Conservation (phyloP, 768 basidiomycete genomes). For the Lactarius evosmus region DNA sequence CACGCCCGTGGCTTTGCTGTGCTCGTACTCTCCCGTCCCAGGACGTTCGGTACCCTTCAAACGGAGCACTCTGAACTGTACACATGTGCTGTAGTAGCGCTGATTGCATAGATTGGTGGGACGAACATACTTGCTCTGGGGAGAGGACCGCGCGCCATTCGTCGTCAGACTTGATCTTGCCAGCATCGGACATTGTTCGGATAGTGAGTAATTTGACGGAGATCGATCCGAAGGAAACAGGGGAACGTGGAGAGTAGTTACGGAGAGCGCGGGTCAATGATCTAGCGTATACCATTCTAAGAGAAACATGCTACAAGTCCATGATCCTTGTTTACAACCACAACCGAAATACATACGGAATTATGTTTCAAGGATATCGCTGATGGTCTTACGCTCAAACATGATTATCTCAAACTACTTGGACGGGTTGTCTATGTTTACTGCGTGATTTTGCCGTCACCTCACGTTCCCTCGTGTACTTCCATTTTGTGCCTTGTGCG, state of each 20-base stretch:
- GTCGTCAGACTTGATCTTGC: conserved; percentile 52
- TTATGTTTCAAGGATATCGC: no score
- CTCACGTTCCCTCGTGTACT: no score
- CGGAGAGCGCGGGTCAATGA: conserved; percentile 3
- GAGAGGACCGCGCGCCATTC: conserved; percentile 85
- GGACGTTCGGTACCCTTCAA: conserved; percentile 83
- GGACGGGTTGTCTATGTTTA: no score
- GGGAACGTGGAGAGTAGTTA: neutral
- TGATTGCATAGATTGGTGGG: neutral
- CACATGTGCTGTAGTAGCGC: neutral
- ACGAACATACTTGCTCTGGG: conserved; percentile 66
- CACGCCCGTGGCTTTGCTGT: conserved; percentile 59
- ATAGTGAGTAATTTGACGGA: neutral
- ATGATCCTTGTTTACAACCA: no score
- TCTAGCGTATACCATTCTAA: neutral
- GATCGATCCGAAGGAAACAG: neutral
- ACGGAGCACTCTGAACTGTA: conserved; percentile 79
- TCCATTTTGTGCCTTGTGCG: no score
- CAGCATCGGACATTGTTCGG: conserved; percentile 31
- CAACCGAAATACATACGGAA: no score
- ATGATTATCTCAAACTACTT: no score
- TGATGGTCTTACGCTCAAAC: no score
- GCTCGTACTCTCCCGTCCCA: conserved; percentile 77
- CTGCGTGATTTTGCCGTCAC: no score
- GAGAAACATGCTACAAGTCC: no score